Conservation (phyloP, 352 stramenopile genomes). For the Phytophthora hibernalis region DNA sequence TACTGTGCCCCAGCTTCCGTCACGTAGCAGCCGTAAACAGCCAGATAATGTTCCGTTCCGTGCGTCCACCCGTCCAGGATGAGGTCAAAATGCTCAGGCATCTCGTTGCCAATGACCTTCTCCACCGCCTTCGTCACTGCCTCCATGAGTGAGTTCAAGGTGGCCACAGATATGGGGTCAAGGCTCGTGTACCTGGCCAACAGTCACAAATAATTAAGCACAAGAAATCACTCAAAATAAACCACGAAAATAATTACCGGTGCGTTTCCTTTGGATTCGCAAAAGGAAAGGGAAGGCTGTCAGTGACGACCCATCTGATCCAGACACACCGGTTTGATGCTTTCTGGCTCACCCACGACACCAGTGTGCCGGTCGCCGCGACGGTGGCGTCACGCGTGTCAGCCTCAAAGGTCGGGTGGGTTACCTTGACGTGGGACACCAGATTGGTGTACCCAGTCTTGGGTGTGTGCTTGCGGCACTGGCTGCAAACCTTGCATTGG, state of each 20-base stretch:
- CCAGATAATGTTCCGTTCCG: constrained; percentile 10
- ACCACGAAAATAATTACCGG: constrained; percentile 12
- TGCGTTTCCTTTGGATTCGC: constrained; percentile 9
- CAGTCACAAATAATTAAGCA: constrained; percentile 1
- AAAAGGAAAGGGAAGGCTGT: background rate
- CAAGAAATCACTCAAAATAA: background rate
- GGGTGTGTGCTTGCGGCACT: too few species aligned
- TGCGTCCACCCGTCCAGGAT: constrained; percentile 10
- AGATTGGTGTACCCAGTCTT: too few species aligned
- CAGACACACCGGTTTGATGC: too few species aligned
- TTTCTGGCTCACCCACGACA: background rate
- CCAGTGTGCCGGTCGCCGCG: background rate
- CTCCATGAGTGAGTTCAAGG: background rate
- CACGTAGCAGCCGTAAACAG: constrained; percentile 12
- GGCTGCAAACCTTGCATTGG: too few species aligned
- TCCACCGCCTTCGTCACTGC: background rate
- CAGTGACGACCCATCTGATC: too few species aligned
- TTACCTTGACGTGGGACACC: too few species aligned
- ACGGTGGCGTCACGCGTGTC: background rate
- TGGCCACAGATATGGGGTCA: background rate
- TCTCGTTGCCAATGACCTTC: too few species aligned
- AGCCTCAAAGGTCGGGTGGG: too few species aligned
- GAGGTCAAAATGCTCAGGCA: background rate
- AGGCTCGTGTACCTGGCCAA: constrained; percentile 14
- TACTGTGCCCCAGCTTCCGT: background rate